Conservation (phyloP, 805 yeast species). For the Brettanomyces custersianus region DNA sequence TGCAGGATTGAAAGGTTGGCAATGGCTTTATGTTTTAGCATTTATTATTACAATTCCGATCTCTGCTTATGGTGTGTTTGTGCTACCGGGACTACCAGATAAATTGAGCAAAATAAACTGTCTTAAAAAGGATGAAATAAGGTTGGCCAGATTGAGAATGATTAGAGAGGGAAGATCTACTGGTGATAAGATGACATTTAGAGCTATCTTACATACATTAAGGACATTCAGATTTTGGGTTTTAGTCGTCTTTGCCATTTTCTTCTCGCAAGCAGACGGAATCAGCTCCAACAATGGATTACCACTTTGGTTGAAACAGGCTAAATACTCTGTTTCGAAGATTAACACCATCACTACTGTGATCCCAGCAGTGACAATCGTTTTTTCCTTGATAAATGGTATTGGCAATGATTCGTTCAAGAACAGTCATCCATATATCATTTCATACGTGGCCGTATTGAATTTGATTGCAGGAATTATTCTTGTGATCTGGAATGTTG, state of each 20-base stretch:
- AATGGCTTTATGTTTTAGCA: conserved; percentile 58
- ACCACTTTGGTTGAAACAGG: conserved; percentile 3
- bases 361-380: conserved; percentile 33
- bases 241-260: conserved; percentile 25
- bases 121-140: conserved; percentile 44
- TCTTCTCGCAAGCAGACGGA: neutral
- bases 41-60: conserved; percentile 35
- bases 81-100: conserved; percentile 55
- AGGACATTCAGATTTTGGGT: conserved; percentile 31
- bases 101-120: conserved; percentile 37
- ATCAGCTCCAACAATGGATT: conserved; percentile 1
- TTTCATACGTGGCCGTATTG: conserved; percentile 3
- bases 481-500: conserved; percentile 41
- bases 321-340: conserved; percentile 22
- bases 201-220: conserved; percentile 25
- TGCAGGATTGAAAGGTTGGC: conserved; percentile 50
- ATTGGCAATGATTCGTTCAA: conserved; percentile 28
- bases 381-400: conserved; percentile 31
- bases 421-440: conserved; percentile 5
- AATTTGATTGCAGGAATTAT: conserved; percentile 3
- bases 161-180: conserved; percentile 12
- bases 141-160: conserved; percentile 36
- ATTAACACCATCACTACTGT: conserved; percentile 32
- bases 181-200: conserved; percentile 20
- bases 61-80: conserved; percentile 11